Base-by-base conservation (phyloP, 331 rosid genomes). In the Spiraea crenata region DNA sequence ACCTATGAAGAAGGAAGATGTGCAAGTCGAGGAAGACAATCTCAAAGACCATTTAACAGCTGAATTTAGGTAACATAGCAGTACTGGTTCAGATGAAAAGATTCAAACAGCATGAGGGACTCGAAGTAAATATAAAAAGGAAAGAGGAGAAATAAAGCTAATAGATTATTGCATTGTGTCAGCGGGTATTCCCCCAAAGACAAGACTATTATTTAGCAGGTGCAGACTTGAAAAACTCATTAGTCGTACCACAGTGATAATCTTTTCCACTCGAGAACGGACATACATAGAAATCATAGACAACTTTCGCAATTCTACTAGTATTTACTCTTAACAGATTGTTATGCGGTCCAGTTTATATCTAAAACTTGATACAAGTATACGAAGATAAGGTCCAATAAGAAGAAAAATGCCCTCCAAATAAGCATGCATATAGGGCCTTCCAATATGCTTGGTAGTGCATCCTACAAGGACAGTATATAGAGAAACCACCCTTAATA, bases 31-130 rank as follows among this genome's bases (percentile, higher is more conserved):
- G 25, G 7, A 39, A 16, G 39, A 15, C 45, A 60, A 57, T 19
- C 38, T 60, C 65, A 3, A 34, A 65, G 12, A 65, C 8, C 31
- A 34, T 34, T 65, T 65, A 25, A 5, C 14, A 9, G 54, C 12
- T 4, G 35, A 11, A 14, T 55, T 41, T 25, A 68, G 31, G 58
- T 51, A 35, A 67, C 42, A 44, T 63, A 55, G 45, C 44, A 2
- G 41, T 61, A 25, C 13, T 64, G 38, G n/a, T 65, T 20, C 10
- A 45, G 39, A 46, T 25, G 9, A 65, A 44, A 42, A 56, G 31
- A 56, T 39, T 54, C 37, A 65, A 56, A 56, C 74, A 9, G 17
- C 55, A 56, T 14, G 19, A 70, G 6, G 38, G 54, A 70, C 34
- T 38, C 55, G 57, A 56, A 63, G 48, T 9, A 3, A 56, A 69